Evolutionary conservation across 2,329 filamentous ascomycete genomes (phyloP).

Genomic region (Ceratocystis huliohia): DNA sequence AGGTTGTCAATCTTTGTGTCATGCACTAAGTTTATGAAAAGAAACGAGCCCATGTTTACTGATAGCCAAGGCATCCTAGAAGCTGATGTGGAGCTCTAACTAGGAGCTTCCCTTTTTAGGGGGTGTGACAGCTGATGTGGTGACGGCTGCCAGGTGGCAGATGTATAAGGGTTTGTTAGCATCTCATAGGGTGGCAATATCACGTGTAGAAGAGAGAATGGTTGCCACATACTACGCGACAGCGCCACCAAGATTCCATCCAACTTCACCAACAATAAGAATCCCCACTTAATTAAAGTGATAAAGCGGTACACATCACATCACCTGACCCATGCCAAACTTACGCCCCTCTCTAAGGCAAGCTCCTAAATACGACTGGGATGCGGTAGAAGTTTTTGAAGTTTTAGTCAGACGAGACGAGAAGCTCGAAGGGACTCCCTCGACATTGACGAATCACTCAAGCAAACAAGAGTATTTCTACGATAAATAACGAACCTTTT

Average conservation of each 20-base stretch:
- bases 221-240: too few species aligned
- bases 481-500: too few species aligned
- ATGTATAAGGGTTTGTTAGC: not conserved
- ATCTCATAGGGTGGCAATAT: too few species aligned
- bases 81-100: slow-evolving; percentile 16
- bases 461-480: too few species aligned
- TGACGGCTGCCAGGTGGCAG: not conserved
- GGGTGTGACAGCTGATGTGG: not conserved
- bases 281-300: not conserved
- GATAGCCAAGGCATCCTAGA: slow-evolving; percentile 9
- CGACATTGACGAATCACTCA: not conserved
- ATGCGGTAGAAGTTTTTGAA: not conserved
- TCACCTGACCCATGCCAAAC: not conserved
- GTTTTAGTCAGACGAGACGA: too few species aligned
- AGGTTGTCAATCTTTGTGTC: not conserved
- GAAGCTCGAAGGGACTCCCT: not conserved
- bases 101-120: not conserved
- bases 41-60: not conserved
- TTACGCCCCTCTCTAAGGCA: not conserved
- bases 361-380: not conserved
- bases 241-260: not conserved
- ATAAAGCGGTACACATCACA: not conserved
- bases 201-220: too few species aligned
- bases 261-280: not conserved
- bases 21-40: not conserved